Base-by-base conservation (phyloP, 768 basidiomycete genomes). In the Ramaria rubella region DNA sequence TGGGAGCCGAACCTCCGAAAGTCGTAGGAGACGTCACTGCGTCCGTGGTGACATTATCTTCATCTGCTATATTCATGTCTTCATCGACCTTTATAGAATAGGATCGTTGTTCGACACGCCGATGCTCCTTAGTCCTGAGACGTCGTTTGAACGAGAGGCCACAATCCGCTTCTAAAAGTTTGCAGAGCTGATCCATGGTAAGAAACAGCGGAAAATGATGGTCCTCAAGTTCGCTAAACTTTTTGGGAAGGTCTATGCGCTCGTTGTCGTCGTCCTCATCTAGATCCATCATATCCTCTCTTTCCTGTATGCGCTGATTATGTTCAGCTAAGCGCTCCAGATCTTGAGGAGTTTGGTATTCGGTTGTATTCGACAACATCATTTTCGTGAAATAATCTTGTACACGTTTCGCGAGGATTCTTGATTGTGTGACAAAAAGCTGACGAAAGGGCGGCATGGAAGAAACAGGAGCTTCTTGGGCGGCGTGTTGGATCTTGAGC, bases 371-470 rank as follows among this genome's bases (percentile, higher is more conserved):
- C 0, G 82, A 79, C 8, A 73, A 68, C 9, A 77, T 60, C 17
- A 87, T 67, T 60, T 79, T 79, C 4, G 60, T 54, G 61, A 82
- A 90, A 63, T 85, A 82, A 42, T 83, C 81, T 59, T 83, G 75
- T n/a, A 89, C 87, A 59, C 85, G 86, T n/a, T 69, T 70, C 0
- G 84, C 84, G 3, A 89, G 75, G 17, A 81, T 72, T 17, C 74
- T 75, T 2, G 86, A 88, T 62, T 86, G 82, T 0, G 87, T 88
- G 2, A 89, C 79, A 58, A 89, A 89, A 12, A 89, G 65, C 61
- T 89, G 87, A 12, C 85, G 76, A 27, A 27, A 24, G 3, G 83
- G 81, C 62, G 77, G 81, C 7, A 26, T 48, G 1, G 69, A 64
- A 36, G 72, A 65, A 2, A 66, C 59, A 17, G 65, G 69, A 24